Base-by-base conservation (phyloP, 2,329 filamentous ascomycete species). In the Fusarium sublunatum region DNA sequence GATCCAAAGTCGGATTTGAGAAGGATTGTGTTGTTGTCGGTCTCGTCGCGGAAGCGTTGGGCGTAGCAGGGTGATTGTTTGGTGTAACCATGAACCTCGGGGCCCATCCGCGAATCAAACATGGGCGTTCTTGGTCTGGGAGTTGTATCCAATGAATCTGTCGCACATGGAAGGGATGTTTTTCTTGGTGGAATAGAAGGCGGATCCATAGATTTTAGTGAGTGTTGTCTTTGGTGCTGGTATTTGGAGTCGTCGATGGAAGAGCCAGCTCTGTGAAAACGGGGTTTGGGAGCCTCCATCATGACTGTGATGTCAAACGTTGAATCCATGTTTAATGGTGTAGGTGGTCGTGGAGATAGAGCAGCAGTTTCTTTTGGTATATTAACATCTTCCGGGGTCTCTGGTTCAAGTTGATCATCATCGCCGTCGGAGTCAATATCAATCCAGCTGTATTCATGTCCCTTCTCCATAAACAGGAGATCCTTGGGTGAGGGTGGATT, bases 401-500 rank as follows among this genome's bases (percentile, higher is more conserved):
- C 61, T 10, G 40, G 39, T 5, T 66, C 53, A n/a, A 62, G 71
- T 7, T 70, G 64, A 9, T 46, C 45, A 3, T 69, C 52, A 5
- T 69, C 75, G 2, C 68, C 64, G 38, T 78, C 76, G 2, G 76
- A 76, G 31, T 78, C 75, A 12, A 65, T 59, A 15, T 77, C 76
- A 7, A 78, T 75, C 77, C 77, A 79, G 45, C 75, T 78, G 40
- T 72, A 67, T 19, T 71, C 70, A 25, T 64, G 64, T 36, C 61
- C 58, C 40, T 50, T 58, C 22, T 68, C 62, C 7, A 53, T 35
- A 5, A 64, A 49, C n/a, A 66, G 52, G 2, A 70, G 50, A 31
- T 53, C 58, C 12, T 71, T 72, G 7, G 72, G 70, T 9, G 72
- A 73, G 6, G 65, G 67, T 0, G 67, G 65, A 28, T 68, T 70